phyloP scores from a whole-genome alignment of 1,139 yeast genomes.

The Meyerozyma athensensis region DNA sequence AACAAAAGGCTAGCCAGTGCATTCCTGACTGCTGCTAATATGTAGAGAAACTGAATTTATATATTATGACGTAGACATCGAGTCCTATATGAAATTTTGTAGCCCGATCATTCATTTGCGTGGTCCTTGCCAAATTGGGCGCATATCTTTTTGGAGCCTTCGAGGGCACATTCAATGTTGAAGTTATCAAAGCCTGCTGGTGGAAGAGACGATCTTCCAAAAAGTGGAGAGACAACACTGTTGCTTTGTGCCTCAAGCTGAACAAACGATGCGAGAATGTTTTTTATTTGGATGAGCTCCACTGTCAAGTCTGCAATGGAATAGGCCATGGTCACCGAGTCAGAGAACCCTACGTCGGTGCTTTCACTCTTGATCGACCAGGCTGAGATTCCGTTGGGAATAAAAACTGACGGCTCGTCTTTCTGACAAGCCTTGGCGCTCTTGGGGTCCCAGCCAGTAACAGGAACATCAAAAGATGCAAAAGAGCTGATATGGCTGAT shows the following conservation, averaged over 20 bases:
- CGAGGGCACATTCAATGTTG: constrained; percentile 10
- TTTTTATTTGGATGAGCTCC: constrained; percentile 7
- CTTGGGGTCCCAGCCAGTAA: constrained; percentile 17
- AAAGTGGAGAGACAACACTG: not conserved
- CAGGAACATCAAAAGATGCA: constrained; percentile 11
- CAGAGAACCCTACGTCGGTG: constrained; percentile 6
- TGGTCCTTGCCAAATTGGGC: constrained; percentile 3
- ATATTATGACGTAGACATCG: not conserved
- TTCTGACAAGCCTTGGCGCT: constrained; percentile 14
- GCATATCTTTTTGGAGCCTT: constrained; percentile 8
- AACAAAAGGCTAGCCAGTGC: too few species aligned
- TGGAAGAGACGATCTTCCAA: not conserved
- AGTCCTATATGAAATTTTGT: not conserved
- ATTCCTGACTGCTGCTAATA: too few species aligned
- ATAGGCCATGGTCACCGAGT: constrained; percentile 11
- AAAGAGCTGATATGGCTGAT: constrained; percentile 13
- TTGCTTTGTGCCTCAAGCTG: not conserved
- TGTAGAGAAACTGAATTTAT: too few species aligned
- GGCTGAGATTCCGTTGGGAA: constrained; percentile 24
- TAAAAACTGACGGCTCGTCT: constrained; percentile 17
- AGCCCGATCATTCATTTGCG: not conserved
- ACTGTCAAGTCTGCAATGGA: constrained; percentile 14
- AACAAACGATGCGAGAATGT: not conserved
- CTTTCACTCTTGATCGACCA: constrained; percentile 14
- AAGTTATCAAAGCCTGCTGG: constrained; percentile 7